Evolutionary conservation across 805 yeast genomes (phyloP).

Genomic region (Candida nonsorbophila): DNA sequence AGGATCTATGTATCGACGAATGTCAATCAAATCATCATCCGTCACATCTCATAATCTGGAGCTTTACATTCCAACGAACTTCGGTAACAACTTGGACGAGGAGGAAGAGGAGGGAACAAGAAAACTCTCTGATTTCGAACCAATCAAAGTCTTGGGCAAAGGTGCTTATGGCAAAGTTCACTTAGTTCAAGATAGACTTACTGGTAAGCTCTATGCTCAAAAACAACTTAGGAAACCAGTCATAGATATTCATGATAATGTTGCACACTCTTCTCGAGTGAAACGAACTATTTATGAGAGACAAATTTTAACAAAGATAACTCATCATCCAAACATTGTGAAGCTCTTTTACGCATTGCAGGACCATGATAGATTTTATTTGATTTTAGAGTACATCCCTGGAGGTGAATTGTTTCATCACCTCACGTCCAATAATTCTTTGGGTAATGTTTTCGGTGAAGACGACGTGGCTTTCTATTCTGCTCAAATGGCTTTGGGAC

Average conservation of each 20-base stretch:
- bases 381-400: constrained; percentile 38
- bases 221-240: constrained; percentile 37
- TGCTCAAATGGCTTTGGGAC: constrained; percentile 38
- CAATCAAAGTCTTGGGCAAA: constrained; percentile 38
- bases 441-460: constrained; percentile 21
- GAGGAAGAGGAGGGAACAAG: constrained; percentile 1
- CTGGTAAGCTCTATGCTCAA: constrained; percentile 37
- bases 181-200: constrained; percentile 31
- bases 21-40: constrained; percentile 8
- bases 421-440: constrained; percentile 20
- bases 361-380: constrained; percentile 37
- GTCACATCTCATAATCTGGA: constrained; percentile 8
- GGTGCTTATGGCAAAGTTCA: constrained; percentile 43
- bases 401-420: constrained; percentile 45
- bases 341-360: constrained; percentile 41
- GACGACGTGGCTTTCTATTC: constrained; percentile 36
- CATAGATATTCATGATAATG: constrained; percentile 22
- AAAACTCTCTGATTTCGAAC: constrained; percentile 31
- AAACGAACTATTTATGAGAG: constrained; percentile 37
- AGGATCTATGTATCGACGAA: constrained; percentile 10
- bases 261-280: constrained; percentile 21
- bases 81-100: constrained; percentile 4
- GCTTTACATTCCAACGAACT: constrained; percentile 8
- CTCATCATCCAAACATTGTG: constrained; percentile 39
- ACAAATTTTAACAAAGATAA: constrained; percentile 33